phyloP scores from a whole-genome alignment of 176 grass and related monocot species.

The Calamus simplicifolius region DNA sequence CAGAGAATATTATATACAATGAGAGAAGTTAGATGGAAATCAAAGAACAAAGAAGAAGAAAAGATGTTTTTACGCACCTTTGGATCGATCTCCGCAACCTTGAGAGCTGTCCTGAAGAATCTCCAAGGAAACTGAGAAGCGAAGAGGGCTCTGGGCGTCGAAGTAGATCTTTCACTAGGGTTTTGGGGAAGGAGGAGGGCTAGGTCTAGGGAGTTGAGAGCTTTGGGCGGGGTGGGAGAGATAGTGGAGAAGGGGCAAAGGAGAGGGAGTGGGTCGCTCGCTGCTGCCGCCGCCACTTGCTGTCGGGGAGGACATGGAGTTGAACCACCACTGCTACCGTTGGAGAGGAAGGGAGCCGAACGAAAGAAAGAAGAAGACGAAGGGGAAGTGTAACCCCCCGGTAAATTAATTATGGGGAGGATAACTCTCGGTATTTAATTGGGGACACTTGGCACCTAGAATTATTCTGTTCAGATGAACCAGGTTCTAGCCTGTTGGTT shows the following conservation, averaged over 20 bases:
- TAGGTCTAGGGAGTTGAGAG: neutral
- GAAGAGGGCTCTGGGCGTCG: neutral
- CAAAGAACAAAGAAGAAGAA: neutral
- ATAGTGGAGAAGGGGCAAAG: neutral
- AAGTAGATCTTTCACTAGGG: neutral
- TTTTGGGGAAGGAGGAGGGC: neutral
- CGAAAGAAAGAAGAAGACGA: too few relatives aligned
- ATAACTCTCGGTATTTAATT: too few relatives aligned
- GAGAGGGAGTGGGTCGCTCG: conserved; percentile 13
- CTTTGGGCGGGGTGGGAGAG: neutral
- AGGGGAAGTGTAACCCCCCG: too few relatives aligned
- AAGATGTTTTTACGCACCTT: conserved; percentile 10
- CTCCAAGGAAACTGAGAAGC: neutral
- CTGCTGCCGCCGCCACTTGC: too few relatives aligned
- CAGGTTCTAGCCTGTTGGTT: too few relatives aligned
- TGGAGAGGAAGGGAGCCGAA: too few relatives aligned
- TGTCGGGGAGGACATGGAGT: too few relatives aligned
- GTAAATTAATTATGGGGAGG: too few relatives aligned
- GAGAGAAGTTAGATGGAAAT: neutral
- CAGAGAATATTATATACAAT: neutral
- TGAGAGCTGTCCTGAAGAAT: neutral
- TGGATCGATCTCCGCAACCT: conserved; percentile 9
- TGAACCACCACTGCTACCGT: too few relatives aligned
- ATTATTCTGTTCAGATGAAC: too few relatives aligned
- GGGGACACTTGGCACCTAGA: too few relatives aligned